Conservation (phyloP, 2,329 filamentous ascomycete species). For the Aurifilum marmelostoma region DNA sequence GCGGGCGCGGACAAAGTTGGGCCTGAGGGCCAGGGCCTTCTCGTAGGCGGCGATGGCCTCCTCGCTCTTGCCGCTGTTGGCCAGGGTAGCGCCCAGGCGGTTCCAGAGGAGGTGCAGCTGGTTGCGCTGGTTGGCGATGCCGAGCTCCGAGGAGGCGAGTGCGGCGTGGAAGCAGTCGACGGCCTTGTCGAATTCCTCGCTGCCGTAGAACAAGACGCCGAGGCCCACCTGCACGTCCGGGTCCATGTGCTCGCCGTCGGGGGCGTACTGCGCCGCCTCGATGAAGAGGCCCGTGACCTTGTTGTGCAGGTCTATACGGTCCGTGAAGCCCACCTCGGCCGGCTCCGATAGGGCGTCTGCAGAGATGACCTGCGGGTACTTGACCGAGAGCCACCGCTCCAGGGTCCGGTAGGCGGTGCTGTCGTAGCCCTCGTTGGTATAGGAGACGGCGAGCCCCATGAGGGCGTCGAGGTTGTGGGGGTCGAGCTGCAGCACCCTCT, state of each 20-base stretch:
- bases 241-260: constrained; percentile 93
- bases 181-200: constrained; percentile 97
- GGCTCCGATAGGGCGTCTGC: constrained; percentile 72
- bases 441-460: constrained; percentile 94
- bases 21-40: constrained; percentile 83
- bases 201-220: constrained; percentile 95
- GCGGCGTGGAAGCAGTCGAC: constrained; percentile 97
- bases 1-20: constrained; percentile 94
- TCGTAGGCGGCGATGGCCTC: constrained; percentile 97
- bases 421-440: constrained; percentile 99
- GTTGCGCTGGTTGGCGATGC: constrained; percentile 79
- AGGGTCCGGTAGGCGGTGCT: constrained; percentile 94
- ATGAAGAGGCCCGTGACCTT: constrained; percentile 92
- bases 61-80: constrained; percentile 90
- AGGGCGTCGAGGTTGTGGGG: constrained; percentile 84
- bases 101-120: constrained; percentile 98
- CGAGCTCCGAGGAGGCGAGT: constrained; percentile 81
- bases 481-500: constrained; percentile 87
- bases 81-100: constrained; percentile 90
- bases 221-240: constrained; percentile 97
- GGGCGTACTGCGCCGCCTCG: constrained; percentile 86
- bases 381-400: constrained; percentile 94
- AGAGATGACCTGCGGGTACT: constrained; percentile 83
- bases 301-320: constrained; percentile 85
- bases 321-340: constrained; percentile 90